Conservation (phyloP, 1,139 yeast species). For the Suhomyces panamericanus region DNA sequence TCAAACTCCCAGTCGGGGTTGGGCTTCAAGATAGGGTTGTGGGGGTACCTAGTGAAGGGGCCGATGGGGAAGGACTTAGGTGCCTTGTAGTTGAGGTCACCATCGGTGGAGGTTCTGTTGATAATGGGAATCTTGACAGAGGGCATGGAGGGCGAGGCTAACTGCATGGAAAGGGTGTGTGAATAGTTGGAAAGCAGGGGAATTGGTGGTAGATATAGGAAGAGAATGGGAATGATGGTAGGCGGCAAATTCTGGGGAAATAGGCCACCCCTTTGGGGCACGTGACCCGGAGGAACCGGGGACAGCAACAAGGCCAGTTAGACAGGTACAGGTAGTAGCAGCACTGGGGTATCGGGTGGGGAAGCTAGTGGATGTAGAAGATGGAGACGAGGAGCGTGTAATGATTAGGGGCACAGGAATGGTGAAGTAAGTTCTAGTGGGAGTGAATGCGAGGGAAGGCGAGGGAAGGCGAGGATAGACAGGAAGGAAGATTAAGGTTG, state of each 20-base stretch:
- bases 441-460: too few species aligned
- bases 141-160: neutral
- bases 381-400: too few species aligned
- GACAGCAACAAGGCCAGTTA: neutral
- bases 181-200: neutral
- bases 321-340: neutral
- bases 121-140: constrained; percentile 34
- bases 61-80: constrained; percentile 46
- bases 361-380: neutral
- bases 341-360: neutral
- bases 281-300: neutral
- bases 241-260: neutral
- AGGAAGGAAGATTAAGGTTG: too few species aligned
- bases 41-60: constrained; percentile 37
- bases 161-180: neutral
- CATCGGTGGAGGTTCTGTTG: constrained; percentile 28
- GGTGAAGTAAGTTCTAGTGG: too few species aligned
- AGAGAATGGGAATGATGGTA: too few species aligned
- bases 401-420: too few species aligned
- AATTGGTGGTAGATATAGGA: too few species aligned
- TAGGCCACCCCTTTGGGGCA: neutral
- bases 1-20: constrained; percentile 43
- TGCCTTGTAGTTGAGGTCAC: constrained; percentile 35
- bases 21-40: constrained; percentile 44
- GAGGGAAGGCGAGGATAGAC: too few species aligned